A percentile compares a stretch with the other conserved stretches of the same genome.
Conservation (phyloP, 129 eudicot genomes). For the Daucus carota region DNA sequence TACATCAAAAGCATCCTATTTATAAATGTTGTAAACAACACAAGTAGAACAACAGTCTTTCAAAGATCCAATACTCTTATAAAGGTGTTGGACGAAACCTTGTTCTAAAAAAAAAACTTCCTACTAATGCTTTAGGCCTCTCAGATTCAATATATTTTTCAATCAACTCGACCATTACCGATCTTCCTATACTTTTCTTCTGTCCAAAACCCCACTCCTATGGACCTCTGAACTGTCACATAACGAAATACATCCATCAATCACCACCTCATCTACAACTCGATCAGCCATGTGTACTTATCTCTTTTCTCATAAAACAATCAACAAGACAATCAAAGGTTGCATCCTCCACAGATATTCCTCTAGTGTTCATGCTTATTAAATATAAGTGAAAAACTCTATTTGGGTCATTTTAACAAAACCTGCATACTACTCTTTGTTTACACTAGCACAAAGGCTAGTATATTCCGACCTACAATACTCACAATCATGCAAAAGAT, state of each 20-base stretch:
- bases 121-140: conserved; percentile 11
- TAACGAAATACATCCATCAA: conserved; percentile 61
- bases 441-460: conserved; percentile 40
- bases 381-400: conserved; percentile 48
- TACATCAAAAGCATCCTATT: background rate
- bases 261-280: conserved; percentile 50
- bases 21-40: background rate
- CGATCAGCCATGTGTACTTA: conserved; percentile 36
- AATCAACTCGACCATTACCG: conserved; percentile 24
- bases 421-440: conserved; percentile 52
- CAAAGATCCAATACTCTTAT: background rate
- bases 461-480: background rate
- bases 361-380: conserved; percentile 53
- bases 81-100: background rate
- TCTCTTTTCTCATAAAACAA: conserved; percentile 43
- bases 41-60: background rate
- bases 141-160: conserved; percentile 16
- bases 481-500: conserved; percentile 1
- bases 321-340: conserved; percentile 36
- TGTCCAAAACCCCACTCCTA: conserved; percentile 47
- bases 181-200: conserved; percentile 33
- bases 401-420: conserved; percentile 38
- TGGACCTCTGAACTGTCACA: conserved; percentile 39
- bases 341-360: conserved; percentile 51
- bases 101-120: background rate